Percentiles rank a stretch among this genome's conserved stretches.
Evolutionary conservation across 345 rosid genomes (phyloP).

Genomic region (Dovyalis caffra): DNA sequence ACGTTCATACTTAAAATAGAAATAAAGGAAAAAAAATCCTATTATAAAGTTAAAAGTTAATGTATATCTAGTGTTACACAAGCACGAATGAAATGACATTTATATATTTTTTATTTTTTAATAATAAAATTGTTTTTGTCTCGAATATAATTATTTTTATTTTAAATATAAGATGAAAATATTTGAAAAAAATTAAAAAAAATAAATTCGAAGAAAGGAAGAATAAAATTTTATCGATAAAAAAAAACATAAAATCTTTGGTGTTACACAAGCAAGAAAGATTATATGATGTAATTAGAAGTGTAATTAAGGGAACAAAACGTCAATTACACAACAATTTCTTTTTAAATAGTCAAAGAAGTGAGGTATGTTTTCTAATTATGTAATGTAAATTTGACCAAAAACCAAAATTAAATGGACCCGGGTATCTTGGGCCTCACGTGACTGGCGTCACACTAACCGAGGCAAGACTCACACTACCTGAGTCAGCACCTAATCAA

Average conservation of each 20-base stretch:
- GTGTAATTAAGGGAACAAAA: not conserved
- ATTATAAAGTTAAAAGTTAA: not conserved
- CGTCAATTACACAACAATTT: too few relatives aligned
- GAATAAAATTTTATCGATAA: too few relatives aligned
- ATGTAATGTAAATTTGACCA: conserved; percentile 24
- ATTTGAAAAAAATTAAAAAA: too few relatives aligned
- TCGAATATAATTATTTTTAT: too few relatives aligned
- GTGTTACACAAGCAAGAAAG: too few relatives aligned
- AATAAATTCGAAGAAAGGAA: too few relatives aligned
- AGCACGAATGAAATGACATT: too few relatives aligned
- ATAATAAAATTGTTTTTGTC: too few relatives aligned
- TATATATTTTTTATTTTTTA: too few relatives aligned
- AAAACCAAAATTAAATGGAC: conserved; percentile 20
- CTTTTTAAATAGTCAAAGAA: conserved; percentile 30
- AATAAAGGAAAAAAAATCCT: not conserved
- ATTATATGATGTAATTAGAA: not conserved
- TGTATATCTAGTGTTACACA: too few relatives aligned
- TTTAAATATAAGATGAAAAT: too few relatives aligned
- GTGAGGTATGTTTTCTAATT: conserved; percentile 5
- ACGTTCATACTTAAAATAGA: not conserved
- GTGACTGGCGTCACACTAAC: conserved; percentile 38
- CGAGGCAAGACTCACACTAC: conserved; percentile 6
- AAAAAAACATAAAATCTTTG: not conserved
- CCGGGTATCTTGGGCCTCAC: conserved; percentile 91
- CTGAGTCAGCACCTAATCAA: conserved; percentile 11